Conservation (phyloP, 2,329 filamentous ascomycete species). For the Blastomyces parvus region DNA sequence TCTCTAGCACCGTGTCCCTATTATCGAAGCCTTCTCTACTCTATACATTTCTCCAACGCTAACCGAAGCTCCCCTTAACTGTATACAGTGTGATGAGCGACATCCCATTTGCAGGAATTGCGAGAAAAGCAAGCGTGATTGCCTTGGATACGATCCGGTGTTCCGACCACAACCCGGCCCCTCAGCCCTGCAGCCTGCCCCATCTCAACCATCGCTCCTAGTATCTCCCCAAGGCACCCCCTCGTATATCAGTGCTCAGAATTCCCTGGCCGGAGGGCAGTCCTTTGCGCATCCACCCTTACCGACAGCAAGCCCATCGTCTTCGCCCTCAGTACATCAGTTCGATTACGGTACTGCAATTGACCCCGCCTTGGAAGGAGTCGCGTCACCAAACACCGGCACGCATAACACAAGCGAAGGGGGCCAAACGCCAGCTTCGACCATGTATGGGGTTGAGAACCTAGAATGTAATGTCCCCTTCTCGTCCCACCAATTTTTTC, state of each 20-base stretch:
- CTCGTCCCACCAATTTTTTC: background rate
- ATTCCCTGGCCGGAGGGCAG: background rate
- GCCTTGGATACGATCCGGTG: constrained; percentile 58
- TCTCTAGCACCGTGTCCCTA: background rate
- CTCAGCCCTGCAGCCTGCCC: constrained; percentile 56
- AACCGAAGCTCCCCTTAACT: constrained; percentile 19
- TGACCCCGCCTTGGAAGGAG: constrained; percentile 54
- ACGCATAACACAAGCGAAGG: constrained; percentile 3
- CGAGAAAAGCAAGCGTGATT: constrained; percentile 58
- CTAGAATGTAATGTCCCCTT: constrained; percentile 32
- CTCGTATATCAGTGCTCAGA: constrained; percentile 3
- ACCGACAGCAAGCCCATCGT: constrained; percentile 14
- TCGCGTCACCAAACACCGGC: background rate
- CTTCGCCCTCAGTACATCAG: constrained; percentile 34
- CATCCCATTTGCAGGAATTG: constrained; percentile 76
- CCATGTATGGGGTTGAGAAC: constrained; percentile 6
- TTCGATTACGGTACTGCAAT: constrained; percentile 54
- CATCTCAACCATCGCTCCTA: constrained; percentile 34
- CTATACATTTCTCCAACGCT: constrained; percentile 10
- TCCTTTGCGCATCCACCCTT: constrained; percentile 5
- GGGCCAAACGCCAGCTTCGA: background rate
- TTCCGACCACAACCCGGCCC: constrained; percentile 64
- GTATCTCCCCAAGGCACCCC: constrained; percentile 15
- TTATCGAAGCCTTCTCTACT: background rate
- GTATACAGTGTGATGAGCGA: constrained; percentile 78